Base-by-base conservation (phyloP, 1,284 basidiomycete species). In the Mycena citricolor region DNA sequence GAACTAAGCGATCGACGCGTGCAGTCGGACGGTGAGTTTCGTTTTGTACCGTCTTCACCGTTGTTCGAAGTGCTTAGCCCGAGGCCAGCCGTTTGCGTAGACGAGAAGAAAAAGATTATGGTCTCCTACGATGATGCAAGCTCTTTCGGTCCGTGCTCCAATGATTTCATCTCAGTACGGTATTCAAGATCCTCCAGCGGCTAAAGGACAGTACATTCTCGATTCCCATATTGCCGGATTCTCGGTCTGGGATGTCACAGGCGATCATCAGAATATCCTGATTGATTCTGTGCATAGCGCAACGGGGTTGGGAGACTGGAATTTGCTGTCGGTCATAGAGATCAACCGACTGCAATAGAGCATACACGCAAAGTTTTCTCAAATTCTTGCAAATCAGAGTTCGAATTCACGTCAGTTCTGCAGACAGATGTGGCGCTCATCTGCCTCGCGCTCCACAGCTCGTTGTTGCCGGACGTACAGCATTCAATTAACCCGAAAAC, bases 21-120 rank as follows among this genome's bases (percentile, higher is more conserved):
- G 84, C 65, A 81, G 76, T 49, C 73, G 86, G 64, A 86, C 84
- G 40, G 83, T 85, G 47, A 45, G 82, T 66, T n/a, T n/a, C n/a
- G n/a, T n/a, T n/a, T n/a, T n/a, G n/a, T n/a, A n/a, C n/a, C n/a
- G n/a, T 22, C 17, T 29, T 35, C 13, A 19, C 23, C 32, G 14
- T 17, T 33, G 8, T 29, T 19, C 19, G 19, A 23, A 3, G 4
- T 5, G 13, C 14, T 7, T 6, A 10, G 14, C 14, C 17, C 11
- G 29, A 39, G 17, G 29, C 16, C 52, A 86, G 83, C 77, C 83
- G 0, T 84, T 76, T 49, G 70, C 84, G 20, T 86, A 83, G 60
- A 83, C 60, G 54, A 69, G 31, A 65, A 63, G 1, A 68, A 69
- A 0, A 62, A 76, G 38, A 62, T 79, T 47, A 70, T 82, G 66